phyloP scores from a whole-genome alignment of 179 eudicot genomes.

The Pouteria campechiana region DNA sequence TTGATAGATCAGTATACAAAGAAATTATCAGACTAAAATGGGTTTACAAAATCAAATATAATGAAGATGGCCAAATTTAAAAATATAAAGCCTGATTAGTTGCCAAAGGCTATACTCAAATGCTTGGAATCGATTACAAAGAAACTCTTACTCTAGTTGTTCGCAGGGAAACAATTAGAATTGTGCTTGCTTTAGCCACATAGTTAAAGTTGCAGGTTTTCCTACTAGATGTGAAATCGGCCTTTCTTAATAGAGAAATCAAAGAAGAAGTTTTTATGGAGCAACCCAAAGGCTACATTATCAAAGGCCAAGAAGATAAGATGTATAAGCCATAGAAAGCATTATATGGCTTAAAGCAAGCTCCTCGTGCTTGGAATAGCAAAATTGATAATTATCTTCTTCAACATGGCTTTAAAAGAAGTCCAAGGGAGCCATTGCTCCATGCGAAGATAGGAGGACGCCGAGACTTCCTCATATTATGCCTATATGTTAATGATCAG shows the following conservation, averaged over 20 bases:
- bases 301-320: too few relatives aligned
- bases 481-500: conserved; percentile 1
- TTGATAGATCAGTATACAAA: too few relatives aligned
- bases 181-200: not conserved
- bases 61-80: too few relatives aligned
- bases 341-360: conserved; percentile 1
- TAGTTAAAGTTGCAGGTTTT: not conserved
- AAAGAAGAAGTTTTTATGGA: too few relatives aligned
- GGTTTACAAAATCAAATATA: too few relatives aligned
- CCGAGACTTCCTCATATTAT: not conserved
- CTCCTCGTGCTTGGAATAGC: not conserved
- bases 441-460: not conserved
- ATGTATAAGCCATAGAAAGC: not conserved
- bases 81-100: not conserved
- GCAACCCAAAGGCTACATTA: too few relatives aligned
- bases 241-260: too few relatives aligned
- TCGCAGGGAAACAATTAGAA: not conserved
- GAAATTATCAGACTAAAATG: not conserved
- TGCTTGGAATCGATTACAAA: not conserved
- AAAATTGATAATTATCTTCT: not conserved
- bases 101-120: not conserved
- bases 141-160: not conserved
- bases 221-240: too few relatives aligned
- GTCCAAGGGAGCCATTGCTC: not conserved
- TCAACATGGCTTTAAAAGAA: not conserved